Evolutionary conservation across 257 asterid species (phyloP), one percentile per base, ranked within the genome.

Genomic region (Agastache rugosa): DNA sequence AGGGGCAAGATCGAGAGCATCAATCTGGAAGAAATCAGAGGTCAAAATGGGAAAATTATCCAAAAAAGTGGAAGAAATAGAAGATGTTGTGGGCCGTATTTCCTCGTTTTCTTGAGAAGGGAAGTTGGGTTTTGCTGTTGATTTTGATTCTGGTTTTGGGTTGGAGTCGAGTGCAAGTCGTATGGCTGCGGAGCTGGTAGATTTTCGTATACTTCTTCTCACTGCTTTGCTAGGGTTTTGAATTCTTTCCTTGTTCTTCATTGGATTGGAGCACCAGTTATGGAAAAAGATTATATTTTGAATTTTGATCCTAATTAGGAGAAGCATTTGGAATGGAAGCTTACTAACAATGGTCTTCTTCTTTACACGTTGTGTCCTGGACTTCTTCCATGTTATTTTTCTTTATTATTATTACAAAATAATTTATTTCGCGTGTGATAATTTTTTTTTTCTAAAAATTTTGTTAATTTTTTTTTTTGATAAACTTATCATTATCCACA

Each of bases 1-100:
- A 1, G 98, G 97, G 83, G 97, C 98, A 59, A 94, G 97, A n/a
- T 91, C 87, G 81, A 94, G 93, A 75, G 98, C 97, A 63, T 94
- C 98, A 76, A 94, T 80, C 81, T 86, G 95, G 90, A 48, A 94
- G 81, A 94, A 94, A 79, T 85, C 85, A 71, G 74, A 76, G 47
- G 83, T 45, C 89, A 91, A 80, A 60, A 88, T 83, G 63, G 92
- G 68, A 72, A 15, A 47, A 15, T 77, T 83, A 5, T 82, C 81
- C 63, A 56, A 25, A 8, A 76, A 70, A 27, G 34, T 65, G 50
- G 83, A 73, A 62, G 79, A 59, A 29, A 47, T 11, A 11, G 84
- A 69, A 55, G 47, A 69, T 61, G 47, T 15, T n/a, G 60, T 12
- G 63, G 80, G 66, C 63, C 29, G 59, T 15, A 8, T 16, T 29